Base-by-base conservation (phyloP, 2,329 filamentous ascomycete genomes). In the Aspergillus sclerotialis region DNA sequence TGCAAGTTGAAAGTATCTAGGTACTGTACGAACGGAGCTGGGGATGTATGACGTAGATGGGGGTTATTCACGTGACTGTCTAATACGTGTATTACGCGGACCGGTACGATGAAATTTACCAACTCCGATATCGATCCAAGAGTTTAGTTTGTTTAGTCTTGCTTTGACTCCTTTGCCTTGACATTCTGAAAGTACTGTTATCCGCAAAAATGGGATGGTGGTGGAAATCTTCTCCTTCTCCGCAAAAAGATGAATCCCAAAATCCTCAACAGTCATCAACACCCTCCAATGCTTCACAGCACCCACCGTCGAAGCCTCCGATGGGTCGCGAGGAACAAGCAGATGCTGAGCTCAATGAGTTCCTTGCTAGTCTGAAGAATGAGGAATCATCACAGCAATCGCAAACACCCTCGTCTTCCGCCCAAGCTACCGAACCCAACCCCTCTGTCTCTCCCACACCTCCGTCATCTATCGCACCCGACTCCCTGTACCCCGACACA, bases 401-500 rank as follows among this genome's bases (percentile, higher is more conserved):
- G 24, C 43, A 36, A 27, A 39, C 40, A 14, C 40, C 33, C 27
- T 27, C 41, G 32, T 41, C 36, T 27, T 36, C 40, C 16, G 28
- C 29, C 28, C 30, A 40, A 30, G 2, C 36, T 16, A 26, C 38
- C 29, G 17, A 16, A 18, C 11, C 29, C 15, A 8, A 11, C 27
- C 32, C 34, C 7, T 16, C 41, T 19, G 10, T 35, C 24, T 30
- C 37, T 9, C 40, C 45, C 37, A 32, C 32, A 36, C 37, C 52
- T 11, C 45, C 49, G 23, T 48, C 47, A 23, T 56, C 60, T 29
- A 62, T 72, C 38, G 60, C 83, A 38, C 75, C 80, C 46, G 78
- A 85, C 45, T 76, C 80, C 43, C 70, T 86, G 32, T 84, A 92
- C 42, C 86, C 87, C 0, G 80, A 79, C 27, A 78, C 73, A 33